These are phyloP conservation scores for Scleroderma bovista DNA, from an alignment of 768 basidiomycete genomes.

Conservation along the genomic window DNA sequence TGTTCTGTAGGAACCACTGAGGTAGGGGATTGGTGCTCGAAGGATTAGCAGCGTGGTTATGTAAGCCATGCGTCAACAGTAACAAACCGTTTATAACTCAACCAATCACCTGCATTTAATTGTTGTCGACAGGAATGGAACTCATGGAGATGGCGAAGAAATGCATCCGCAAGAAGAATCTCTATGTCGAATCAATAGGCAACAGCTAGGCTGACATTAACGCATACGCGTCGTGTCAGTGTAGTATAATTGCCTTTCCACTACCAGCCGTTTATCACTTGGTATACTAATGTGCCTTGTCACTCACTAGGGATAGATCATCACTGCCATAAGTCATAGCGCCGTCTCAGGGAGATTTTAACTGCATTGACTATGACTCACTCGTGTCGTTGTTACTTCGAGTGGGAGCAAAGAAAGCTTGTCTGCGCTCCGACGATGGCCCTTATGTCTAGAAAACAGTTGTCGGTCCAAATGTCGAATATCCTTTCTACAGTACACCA, in stretches of 20 bases:
- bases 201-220: neutral
- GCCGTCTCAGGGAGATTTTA: slow-evolving; percentile 11
- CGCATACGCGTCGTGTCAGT: slow-evolving; percentile 19
- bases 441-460: no score
- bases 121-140: slow-evolving; percentile 9
- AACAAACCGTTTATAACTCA: no score
- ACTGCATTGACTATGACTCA: neutral
- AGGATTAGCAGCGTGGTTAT: no score
- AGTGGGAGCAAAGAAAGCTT: slow-evolving; percentile 20
- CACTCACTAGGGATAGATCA: slow-evolving; percentile 14
- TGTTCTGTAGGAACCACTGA: no score
- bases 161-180: slow-evolving; percentile 19
- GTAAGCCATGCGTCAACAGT: no score
- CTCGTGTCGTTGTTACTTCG: slow-evolving; percentile 11
- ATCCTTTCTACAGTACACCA: no score
- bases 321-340: slow-evolving; percentile 22
- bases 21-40: no score
- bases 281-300: neutral
- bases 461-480: no score
- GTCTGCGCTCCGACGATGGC: no score
- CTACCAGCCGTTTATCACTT: slow-evolving; percentile 1
- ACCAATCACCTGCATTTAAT: no score
- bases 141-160: slow-evolving; percentile 12
- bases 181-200: slow-evolving; percentile 1
- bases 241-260: slow-evolving; percentile 7